These are phyloP conservation scores for Pulveroboletus ravenelii DNA, from an alignment of 768 basidiomycete genomes.

Conservation along the genomic window DNA sequence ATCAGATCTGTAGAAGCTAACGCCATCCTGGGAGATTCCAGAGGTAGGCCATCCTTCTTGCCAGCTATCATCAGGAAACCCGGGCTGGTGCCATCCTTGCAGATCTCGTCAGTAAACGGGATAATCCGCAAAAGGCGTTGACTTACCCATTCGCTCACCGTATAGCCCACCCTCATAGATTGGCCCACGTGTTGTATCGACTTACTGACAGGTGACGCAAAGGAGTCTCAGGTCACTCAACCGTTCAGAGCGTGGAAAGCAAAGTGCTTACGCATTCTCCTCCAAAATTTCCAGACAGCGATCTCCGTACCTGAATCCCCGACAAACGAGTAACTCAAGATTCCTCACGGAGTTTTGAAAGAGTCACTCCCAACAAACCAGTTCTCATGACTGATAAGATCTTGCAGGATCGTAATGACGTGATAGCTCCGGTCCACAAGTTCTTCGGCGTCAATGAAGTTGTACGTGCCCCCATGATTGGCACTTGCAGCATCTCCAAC, in stretches of 20 bases:
- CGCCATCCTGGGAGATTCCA: conserved; percentile 41
- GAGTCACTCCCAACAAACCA: conserved; percentile 38
- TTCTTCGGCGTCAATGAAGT: not conserved
- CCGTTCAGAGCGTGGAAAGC: not conserved
- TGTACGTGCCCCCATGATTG: conserved; percentile 16
- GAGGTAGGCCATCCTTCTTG: conserved; percentile 36
- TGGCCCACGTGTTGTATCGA: conserved; percentile 48
- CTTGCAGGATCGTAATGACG: conserved; percentile 48
- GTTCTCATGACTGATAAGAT: conserved; percentile 50
- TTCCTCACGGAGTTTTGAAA: conserved; percentile 50
- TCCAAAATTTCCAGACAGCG: too few relatives aligned
- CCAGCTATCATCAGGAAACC: conserved; percentile 48
- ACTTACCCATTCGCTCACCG: conserved; percentile 44
- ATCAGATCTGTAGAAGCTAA: conserved; percentile 49
- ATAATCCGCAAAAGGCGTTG: not conserved
- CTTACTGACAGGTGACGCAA: conserved; percentile 30
- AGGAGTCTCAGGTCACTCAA: not conserved
- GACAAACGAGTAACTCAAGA: too few relatives aligned
- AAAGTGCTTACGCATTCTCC: conserved; percentile 33
- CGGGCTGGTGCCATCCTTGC: conserved; percentile 54
- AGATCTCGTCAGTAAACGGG: conserved; percentile 2
- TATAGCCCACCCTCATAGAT: conserved; percentile 58
- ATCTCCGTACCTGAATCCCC: too few relatives aligned
- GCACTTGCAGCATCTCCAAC: conserved; percentile 14
- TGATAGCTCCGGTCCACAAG: conserved; percentile 30